Conservation (phyloP, 192 early-diverging fungal genomes). For the Backusella parvicylindrica region DNA sequence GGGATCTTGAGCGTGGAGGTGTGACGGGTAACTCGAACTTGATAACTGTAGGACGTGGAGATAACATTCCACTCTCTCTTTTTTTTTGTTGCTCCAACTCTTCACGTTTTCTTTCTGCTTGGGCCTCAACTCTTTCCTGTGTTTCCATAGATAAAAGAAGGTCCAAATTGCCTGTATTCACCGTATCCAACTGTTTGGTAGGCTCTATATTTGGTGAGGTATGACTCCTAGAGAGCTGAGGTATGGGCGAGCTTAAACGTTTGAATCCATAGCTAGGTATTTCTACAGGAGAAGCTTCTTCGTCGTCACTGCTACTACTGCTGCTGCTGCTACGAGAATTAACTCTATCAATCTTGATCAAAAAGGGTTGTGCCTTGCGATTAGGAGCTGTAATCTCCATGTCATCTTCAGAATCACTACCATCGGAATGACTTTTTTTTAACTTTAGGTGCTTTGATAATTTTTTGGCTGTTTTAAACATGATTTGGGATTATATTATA, state of each 20-base stretch:
- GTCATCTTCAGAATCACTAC: background rate
- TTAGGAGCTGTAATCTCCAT: background rate
- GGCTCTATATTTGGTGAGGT: background rate
- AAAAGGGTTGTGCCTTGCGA: background rate
- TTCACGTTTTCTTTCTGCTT: conserved; percentile 17
- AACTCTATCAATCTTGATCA: background rate
- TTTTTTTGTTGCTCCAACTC: conserved; percentile 20
- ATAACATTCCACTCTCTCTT: background rate
- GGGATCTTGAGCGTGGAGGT: conserved; percentile 21
- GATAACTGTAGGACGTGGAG: conserved; percentile 21
- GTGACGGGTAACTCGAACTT: conserved; percentile 35
- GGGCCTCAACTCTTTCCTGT: conserved; percentile 18
- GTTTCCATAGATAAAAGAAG: conserved; percentile 25
- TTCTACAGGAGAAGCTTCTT: background rate
- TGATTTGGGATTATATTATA: background rate
- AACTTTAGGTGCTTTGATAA: background rate
- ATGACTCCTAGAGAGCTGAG: background rate
- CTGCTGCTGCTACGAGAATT: background rate
- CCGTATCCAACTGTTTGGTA: background rate
- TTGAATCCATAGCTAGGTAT: background rate
- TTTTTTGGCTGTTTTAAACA: conserved; percentile 9
- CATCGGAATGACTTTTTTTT: background rate
- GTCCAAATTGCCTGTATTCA: conserved; percentile 13
- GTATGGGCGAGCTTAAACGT: background rate
- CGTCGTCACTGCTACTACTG: background rate